A percentile compares a stretch with the other conserved stretches of the same genome.
Evolutionary conservation across 1,284 basidiomycete genomes (phyloP).

Genomic region (Cryptococcus sp.): DNA sequence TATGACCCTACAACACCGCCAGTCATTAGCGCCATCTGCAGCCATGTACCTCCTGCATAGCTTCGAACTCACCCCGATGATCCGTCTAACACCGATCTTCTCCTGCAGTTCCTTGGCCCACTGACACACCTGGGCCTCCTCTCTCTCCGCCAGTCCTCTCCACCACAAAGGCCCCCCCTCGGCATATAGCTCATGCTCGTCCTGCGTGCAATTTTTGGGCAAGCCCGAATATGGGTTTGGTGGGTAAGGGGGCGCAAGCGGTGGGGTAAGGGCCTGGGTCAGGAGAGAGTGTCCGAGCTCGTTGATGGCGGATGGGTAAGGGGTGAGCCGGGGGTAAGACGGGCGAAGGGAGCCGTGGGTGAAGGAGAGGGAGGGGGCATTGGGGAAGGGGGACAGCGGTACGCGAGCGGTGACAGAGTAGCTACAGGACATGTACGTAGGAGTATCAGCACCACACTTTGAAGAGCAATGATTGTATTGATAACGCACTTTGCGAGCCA

Average conservation of each 20-base stretch:
- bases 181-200: slow-evolving; percentile 69
- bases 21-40: neutral
- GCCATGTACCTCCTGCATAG: neutral
- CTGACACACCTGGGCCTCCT: slow-evolving; percentile 57
- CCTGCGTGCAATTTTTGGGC: slow-evolving; percentile 61
- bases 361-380: slow-evolving; percentile 68
- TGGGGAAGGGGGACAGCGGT: slow-evolving; percentile 67
- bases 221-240: slow-evolving; percentile 73
- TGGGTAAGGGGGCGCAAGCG: slow-evolving; percentile 71
- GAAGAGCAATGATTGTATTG: neutral
- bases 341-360: slow-evolving; percentile 83
- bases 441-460: neutral
- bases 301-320: slow-evolving; percentile 79
- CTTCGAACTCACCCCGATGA: slow-evolving; percentile 62
- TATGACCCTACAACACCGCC: slow-evolving; percentile 62
- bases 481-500: slow-evolving; percentile 70
- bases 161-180: slow-evolving; percentile 84
- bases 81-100: slow-evolving; percentile 70
- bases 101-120: slow-evolving; percentile 66
- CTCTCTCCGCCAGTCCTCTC: slow-evolving; percentile 67
- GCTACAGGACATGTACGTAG: slow-evolving; percentile 31
- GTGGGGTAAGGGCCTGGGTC: slow-evolving; percentile 55
- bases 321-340: slow-evolving; percentile 63
- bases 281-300: slow-evolving; percentile 64
- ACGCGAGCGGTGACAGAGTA: slow-evolving; percentile 79